Base-by-base conservation (phyloP, 805 yeast genomes). In the Cyberlindnera amylophila region DNA sequence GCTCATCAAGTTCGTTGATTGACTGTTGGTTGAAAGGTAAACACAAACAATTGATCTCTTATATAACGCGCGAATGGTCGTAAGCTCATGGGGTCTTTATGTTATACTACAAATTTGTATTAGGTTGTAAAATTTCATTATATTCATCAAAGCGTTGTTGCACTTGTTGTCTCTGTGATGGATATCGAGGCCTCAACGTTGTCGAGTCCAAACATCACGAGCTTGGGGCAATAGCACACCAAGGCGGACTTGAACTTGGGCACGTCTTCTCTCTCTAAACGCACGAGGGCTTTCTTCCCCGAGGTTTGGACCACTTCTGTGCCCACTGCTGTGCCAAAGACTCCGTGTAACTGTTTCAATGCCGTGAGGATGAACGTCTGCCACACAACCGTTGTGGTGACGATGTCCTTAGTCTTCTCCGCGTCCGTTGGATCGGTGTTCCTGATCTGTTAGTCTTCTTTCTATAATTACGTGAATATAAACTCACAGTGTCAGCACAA, bases 301-400 rank as follows among this genome's bases (percentile, higher is more conserved):
- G 55, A 50, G 4, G 42, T 50, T 17, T 56, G 42, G 12, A 68
- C 24, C n/a, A 69, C 42, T 3, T 58, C 57, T 10, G 59, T 54
- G 17, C 66, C 70, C 1, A 66, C 57, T 1, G 69, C 64, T 33
- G 61, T 62, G 0, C 75, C 75, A 49, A 69, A 65, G 4, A 67
- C 32, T 2, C 75, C 75, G 48, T 68, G 70, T 6, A 64, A 58
- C 16, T 61, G 57, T 23, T 50, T 57, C 18, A 70, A 44, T 0
- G 73, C 67, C 30, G 51, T 55, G 18, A 54, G 53, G 5, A 69
- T 46, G 56, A 64, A 59, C 21, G 64, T 63, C 19, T 55, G 63
- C 75, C 74, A 70, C 2, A 72, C 62, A 34, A 65, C 59, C 2
- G 11, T 12, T 29, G 40, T 42, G 2, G 44, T 41, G 15, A 15